Conservation (phyloP, 306 rosid genomes). For the Carpinus fangiana region DNA sequence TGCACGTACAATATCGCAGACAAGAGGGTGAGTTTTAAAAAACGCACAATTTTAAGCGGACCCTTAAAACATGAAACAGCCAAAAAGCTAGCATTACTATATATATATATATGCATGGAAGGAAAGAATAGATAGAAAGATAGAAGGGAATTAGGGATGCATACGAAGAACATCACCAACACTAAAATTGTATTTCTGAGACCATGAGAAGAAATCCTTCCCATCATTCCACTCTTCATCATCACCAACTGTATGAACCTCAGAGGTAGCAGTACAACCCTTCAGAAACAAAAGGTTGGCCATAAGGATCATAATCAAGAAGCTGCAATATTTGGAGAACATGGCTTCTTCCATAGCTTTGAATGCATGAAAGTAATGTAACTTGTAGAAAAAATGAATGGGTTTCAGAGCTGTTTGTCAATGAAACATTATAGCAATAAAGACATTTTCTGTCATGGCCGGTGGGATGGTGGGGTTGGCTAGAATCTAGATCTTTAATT, state of each 20-base stretch:
- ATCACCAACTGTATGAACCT: constrained; percentile 36
- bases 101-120: too few species aligned
- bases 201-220: constrained; percentile 33
- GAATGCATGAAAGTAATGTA: background rate
- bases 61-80: too few species aligned
- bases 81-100: too few species aligned
- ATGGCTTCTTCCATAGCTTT: constrained; percentile 19
- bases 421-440: constrained; percentile 11
- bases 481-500: background rate
- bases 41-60: too few species aligned
- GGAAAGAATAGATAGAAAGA: background rate
- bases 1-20: background rate
- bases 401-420: background rate
- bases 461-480: background rate
- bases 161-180: constrained; percentile 41
- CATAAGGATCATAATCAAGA: background rate
- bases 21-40: too few species aligned
- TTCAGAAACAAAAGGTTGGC: constrained; percentile 17
- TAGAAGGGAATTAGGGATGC: background rate
- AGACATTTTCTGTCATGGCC: background rate
- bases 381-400: background rate
- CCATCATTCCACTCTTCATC: constrained; percentile 36
- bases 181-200: constrained; percentile 25
- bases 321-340: background rate
- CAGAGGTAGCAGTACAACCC: background rate